A percentile compares a stretch with the other conserved stretches of the same genome.
Evolutionary conservation across 306 rosid species (phyloP).

Genomic region (Echinosophora koreensis): DNA sequence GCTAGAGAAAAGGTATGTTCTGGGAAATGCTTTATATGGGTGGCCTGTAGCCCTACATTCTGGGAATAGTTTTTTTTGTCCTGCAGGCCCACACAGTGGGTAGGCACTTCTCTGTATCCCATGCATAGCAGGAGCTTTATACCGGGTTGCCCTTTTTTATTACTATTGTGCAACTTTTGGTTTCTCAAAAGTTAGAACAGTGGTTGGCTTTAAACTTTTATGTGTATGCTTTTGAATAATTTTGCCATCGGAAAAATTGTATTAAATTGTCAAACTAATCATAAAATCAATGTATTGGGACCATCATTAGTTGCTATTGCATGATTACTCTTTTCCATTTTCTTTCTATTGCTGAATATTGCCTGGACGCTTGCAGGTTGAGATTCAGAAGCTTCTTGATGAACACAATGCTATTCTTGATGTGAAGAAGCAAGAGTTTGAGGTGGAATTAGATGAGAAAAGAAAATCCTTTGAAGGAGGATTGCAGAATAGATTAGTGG

Average conservation of each 20-base stretch:
- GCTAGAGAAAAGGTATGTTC: slow-evolving; percentile 80
- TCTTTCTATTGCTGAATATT: slow-evolving; percentile 26
- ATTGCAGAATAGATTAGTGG: slow-evolving; percentile 66
- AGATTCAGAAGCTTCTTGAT: slow-evolving; percentile 83
- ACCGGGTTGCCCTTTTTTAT: not conserved
- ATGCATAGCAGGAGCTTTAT: not conserved
- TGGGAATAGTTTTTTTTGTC: no score
- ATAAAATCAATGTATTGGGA: not conserved
- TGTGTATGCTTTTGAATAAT: slow-evolving; percentile 20
- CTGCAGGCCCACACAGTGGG: no score
- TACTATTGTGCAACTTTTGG: slow-evolving; percentile 14
- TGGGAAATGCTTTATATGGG: slow-evolving; percentile 14
- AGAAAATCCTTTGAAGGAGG: slow-evolving; percentile 81
- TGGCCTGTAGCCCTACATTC: not conserved
- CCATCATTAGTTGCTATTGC: slow-evolving; percentile 8
- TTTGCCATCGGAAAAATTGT: not conserved
- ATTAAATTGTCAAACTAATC: not conserved
- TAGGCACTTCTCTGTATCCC: no score
- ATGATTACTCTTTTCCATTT: not conserved
- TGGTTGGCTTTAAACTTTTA: slow-evolving; percentile 3
- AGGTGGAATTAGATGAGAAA: slow-evolving; percentile 77
- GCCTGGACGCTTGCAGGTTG: slow-evolving; percentile 61
- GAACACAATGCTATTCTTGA: slow-evolving; percentile 77
- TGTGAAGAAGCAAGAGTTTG: slow-evolving; percentile 78
- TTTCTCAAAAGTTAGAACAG: slow-evolving; percentile 3